Evolutionary conservation across 768 basidiomycete genomes (phyloP).

Genomic region (Serendipita indica): DNA sequence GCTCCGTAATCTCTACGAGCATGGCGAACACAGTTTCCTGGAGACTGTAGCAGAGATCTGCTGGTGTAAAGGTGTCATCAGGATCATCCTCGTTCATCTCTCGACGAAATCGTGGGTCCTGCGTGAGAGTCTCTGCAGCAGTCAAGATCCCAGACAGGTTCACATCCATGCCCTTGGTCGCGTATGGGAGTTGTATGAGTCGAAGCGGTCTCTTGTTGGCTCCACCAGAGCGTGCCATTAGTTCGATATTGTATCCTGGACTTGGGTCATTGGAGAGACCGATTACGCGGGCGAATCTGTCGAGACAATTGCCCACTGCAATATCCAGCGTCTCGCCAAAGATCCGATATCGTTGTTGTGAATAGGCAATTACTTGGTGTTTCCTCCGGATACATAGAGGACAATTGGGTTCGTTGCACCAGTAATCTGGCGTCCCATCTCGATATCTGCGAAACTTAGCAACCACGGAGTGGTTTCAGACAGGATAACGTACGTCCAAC

Average conservation of each 20-base stretch:
- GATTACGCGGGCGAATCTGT: conserved; percentile 91
- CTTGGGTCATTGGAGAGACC: conserved; percentile 89
- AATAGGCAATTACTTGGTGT: conserved; percentile 99
- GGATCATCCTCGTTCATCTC: conserved; percentile 20
- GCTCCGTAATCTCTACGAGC: conserved; percentile 97
- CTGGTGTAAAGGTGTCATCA: conserved; percentile 68
- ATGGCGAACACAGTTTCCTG: conserved; percentile 97
- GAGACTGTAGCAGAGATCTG: conserved; percentile 92
- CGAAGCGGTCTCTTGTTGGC: conserved; percentile 54
- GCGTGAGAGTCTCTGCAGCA: conserved; percentile 73
- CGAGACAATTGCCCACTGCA: conserved; percentile 97
- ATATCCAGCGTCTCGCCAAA: conserved; percentile 99
- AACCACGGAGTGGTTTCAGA: too few relatives aligned
- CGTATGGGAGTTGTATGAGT: conserved; percentile 73
- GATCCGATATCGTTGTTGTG: conserved; percentile 90
- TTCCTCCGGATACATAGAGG: conserved; percentile 95
- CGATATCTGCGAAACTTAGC: conserved; percentile 86
- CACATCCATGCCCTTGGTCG: conserved; percentile 98
- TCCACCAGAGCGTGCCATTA: not conserved
- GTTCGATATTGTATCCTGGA: conserved; percentile 96
- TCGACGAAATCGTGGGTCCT: conserved; percentile 67
- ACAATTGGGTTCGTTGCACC: conserved; percentile 91
- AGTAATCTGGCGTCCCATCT: conserved; percentile 94
- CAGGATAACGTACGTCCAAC: conserved; percentile 64
- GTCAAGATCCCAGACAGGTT: conserved; percentile 90